phyloP scores from a whole-genome alignment of 108 stramenopile genomes.

The Epithemia pelagica region DNA sequence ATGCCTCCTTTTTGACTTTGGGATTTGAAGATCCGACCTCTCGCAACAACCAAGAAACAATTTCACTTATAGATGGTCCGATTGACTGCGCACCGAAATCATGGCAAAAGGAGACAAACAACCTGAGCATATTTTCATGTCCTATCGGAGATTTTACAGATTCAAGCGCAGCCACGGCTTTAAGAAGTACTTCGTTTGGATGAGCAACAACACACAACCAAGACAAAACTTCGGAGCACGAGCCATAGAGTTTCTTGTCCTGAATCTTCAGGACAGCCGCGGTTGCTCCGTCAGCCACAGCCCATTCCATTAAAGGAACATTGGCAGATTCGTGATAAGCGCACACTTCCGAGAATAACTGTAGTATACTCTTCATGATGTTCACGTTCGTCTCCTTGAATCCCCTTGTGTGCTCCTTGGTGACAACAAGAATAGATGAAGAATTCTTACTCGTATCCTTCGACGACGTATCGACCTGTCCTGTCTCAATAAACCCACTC shows the following conservation, averaged over 20 bases:
- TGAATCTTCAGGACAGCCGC: conserved; percentile 65
- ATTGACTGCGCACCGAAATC: conserved; percentile 67
- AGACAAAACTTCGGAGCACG: conserved; percentile 36
- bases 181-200: conserved; percentile 34
- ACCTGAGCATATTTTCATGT: conserved; percentile 62
- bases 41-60: conserved; percentile 42
- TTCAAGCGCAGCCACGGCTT: conserved; percentile 25
- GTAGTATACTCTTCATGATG: conserved; percentile 53
- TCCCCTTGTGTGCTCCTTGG: conserved; percentile 55
- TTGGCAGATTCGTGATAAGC: conserved; percentile 24
- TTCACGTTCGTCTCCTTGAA: conserved; percentile 85
- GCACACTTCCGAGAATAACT: conserved; percentile 50
- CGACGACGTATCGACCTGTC: conserved; percentile 10
- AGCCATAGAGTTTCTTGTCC: conserved; percentile 67
- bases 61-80: conserved; percentile 34
- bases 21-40: conserved; percentile 51
- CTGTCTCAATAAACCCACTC: conserved; percentile 27
- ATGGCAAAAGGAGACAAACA: conserved; percentile 41
- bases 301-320: conserved; percentile 28
- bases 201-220: conserved; percentile 46
- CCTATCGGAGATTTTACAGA: conserved; percentile 57
- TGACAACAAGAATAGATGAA: conserved; percentile 41
- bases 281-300: conserved; percentile 33
- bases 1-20: conserved; percentile 67
- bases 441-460: conserved; percentile 18